These are phyloP conservation scores for Ilex asprella DNA, from an alignment of 257 asterid genomes.

Conservation along the genomic window DNA sequence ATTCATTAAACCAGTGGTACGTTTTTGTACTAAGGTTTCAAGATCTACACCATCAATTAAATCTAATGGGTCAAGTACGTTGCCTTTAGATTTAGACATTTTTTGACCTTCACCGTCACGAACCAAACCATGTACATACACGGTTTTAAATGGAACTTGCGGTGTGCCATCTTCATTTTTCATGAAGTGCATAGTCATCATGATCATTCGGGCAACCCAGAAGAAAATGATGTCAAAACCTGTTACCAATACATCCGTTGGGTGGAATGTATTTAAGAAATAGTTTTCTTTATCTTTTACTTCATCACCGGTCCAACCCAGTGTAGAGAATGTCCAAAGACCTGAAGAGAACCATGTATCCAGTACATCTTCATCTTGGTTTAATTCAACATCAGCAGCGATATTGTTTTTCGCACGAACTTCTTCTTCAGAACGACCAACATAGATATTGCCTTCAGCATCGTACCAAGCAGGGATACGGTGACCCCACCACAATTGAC, in stretches of 20 bases:
- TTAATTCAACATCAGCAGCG: too few species aligned
- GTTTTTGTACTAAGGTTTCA: too few species aligned
- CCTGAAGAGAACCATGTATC: background rate
- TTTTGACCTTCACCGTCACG: background rate
- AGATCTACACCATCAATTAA: background rate
- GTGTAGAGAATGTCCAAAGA: background rate
- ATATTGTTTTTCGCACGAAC: too few species aligned
- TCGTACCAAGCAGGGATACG: background rate
- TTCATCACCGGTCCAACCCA: too few species aligned
- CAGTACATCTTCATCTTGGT: background rate
- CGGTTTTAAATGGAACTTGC: background rate
- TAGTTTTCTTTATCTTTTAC: too few species aligned
- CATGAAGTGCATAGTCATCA: background rate
- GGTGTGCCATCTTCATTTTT: too few species aligned
- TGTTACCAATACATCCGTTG: background rate
- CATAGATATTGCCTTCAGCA: background rate
- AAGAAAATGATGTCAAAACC: slow-evolving; percentile 1
- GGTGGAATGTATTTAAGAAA: too few species aligned
- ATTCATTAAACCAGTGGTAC: too few species aligned
- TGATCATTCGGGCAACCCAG: background rate
- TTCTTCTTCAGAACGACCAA: too few species aligned
- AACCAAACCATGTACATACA: background rate
- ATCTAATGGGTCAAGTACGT: background rate
- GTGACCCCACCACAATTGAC: background rate
- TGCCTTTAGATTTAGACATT: background rate